These are phyloP conservation scores for Sugiyamaella grinbergsii DNA, from an alignment of 1,139 yeast species.

Conservation along the genomic window DNA sequence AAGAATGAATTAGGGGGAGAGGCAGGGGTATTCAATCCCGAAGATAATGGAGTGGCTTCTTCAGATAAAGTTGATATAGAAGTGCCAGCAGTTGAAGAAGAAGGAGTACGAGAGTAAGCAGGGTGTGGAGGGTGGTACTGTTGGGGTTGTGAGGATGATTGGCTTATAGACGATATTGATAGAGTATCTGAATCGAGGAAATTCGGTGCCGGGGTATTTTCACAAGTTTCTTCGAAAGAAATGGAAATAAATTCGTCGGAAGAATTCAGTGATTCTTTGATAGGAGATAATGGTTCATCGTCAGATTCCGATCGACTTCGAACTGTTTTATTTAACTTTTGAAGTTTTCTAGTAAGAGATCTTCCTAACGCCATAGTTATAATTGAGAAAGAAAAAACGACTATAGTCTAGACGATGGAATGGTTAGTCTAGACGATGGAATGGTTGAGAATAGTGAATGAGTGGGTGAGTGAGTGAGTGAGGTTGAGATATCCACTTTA, in stretches of 20 bases:
- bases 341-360: constrained; percentile 33
- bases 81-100: constrained; percentile 20
- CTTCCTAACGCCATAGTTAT: constrained; percentile 34
- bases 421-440: no score
- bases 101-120: constrained; percentile 15
- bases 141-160: background rate
- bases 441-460: no score
- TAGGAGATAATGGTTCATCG: constrained; percentile 13
- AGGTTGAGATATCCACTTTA: no score
- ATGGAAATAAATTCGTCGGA: constrained; percentile 36
- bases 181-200: constrained; percentile 8
- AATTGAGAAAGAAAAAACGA: background rate
- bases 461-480: no score
- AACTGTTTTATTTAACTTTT: constrained; percentile 30
- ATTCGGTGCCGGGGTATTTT: constrained; percentile 10
- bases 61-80: constrained; percentile 15
- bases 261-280: constrained; percentile 6
- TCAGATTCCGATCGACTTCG: constrained; percentile 18
- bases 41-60: constrained; percentile 14
- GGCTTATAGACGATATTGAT: constrained; percentile 3
- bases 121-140: background rate
- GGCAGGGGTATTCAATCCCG: constrained; percentile 18
- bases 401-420: no score
- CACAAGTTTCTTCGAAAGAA: constrained; percentile 32
- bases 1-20: constrained; percentile 12